phyloP scores from a whole-genome alignment of 768 basidiomycete genomes.

The Lactifluus subvellereus region DNA sequence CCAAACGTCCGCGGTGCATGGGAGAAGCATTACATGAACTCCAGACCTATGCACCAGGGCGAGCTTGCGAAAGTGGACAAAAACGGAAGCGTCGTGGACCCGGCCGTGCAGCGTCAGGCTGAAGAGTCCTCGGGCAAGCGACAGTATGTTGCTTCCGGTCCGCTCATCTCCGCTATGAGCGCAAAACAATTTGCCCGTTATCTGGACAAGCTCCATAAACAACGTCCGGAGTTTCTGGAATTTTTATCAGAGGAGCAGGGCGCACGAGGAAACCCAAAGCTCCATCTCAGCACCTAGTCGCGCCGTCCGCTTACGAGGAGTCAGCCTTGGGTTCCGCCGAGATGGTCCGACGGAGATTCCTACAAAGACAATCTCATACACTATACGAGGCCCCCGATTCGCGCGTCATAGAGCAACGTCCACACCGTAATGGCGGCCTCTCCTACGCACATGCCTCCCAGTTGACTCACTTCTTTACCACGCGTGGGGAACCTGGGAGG shows the following conservation, averaged over 20 bases:
- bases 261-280: slow-evolving; percentile 5
- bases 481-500: slow-evolving; percentile 53
- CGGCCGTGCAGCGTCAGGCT: slow-evolving; percentile 1
- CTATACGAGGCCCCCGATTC: slow-evolving; percentile 28
- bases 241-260: slow-evolving; percentile 34
- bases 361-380: slow-evolving; percentile 31
- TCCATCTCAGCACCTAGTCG: background rate
- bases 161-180: slow-evolving; percentile 59
- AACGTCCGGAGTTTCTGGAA: slow-evolving; percentile 51
- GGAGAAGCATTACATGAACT: slow-evolving; percentile 28
- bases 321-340: slow-evolving; percentile 10
- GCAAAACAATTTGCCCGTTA: slow-evolving; percentile 52
- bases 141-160: slow-evolving; percentile 30
- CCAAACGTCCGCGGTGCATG: slow-evolving; percentile 36
- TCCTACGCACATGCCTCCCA: slow-evolving; percentile 49
- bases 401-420: slow-evolving; percentile 51
- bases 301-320: slow-evolving; percentile 22
- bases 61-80: slow-evolving; percentile 15
- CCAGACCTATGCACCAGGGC: slow-evolving; percentile 3
- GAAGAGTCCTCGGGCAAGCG: background rate
- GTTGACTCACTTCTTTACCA: slow-evolving; percentile 50
- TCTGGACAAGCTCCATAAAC: slow-evolving; percentile 49
- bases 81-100: slow-evolving; percentile 4
- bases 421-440: slow-evolving; percentile 59
- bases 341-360: slow-evolving; percentile 36